Conservation (phyloP, 176 grass and related monocot genomes). For the Elaeis guineensis region DNA sequence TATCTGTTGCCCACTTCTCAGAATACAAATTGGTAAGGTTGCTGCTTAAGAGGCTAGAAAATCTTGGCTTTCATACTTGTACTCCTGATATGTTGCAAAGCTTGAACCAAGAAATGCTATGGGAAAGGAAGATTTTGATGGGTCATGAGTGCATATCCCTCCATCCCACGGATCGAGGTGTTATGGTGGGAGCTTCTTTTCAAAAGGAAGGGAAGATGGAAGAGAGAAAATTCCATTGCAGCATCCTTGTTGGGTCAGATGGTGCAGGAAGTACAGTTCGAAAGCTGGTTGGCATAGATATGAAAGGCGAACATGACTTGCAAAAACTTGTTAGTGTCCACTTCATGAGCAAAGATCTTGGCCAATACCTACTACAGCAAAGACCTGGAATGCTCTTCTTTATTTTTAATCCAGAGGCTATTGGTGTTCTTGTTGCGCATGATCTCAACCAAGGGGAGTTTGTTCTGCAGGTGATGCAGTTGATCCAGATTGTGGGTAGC, state of each 20-base stretch:
- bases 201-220: slow-evolving; percentile 31
- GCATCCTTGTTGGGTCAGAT: slow-evolving; percentile 67
- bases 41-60: slow-evolving; percentile 67
- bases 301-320: slow-evolving; percentile 74
- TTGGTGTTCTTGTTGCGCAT: slow-evolving; percentile 87
- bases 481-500: not conserved
- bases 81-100: slow-evolving; percentile 27
- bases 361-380: slow-evolving; percentile 55
- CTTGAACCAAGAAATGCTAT: slow-evolving; percentile 13
- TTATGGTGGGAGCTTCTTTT: slow-evolving; percentile 44
- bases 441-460: slow-evolving; percentile 90
- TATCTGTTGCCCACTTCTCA: slow-evolving; percentile 81
- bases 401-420: slow-evolving; percentile 70
- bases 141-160: slow-evolving; percentile 72
- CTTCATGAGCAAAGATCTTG: slow-evolving; percentile 80
- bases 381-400: slow-evolving; percentile 96
- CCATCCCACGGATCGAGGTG: slow-evolving; percentile 36
- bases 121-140: slow-evolving; percentile 76
- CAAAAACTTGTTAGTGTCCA: slow-evolving; percentile 86
- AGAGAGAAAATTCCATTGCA: slow-evolving; percentile 61
- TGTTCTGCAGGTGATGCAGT: slow-evolving; percentile 68
- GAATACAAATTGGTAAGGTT: slow-evolving; percentile 79
- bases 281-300: slow-evolving; percentile 59
- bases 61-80: slow-evolving; percentile 44
- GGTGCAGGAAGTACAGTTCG: slow-evolving; percentile 67